These are phyloP conservation scores for Fragosphaeria purpurea DNA, from an alignment of 2,329 filamentous ascomycete genomes.

Conservation along the genomic window DNA sequence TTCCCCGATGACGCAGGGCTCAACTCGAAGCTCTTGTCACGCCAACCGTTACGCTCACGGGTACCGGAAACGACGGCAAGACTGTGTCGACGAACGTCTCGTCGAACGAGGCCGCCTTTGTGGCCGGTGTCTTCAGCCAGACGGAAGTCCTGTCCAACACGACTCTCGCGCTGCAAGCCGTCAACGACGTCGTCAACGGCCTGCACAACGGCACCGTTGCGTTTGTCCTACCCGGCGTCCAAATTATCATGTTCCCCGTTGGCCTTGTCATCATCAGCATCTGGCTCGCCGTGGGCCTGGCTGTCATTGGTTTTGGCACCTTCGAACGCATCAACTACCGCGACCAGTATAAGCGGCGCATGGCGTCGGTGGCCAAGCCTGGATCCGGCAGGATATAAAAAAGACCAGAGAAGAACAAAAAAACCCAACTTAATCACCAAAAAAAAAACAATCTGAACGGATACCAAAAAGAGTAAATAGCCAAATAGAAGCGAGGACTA, in stretches of 20 bases:
- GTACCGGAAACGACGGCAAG: constrained; percentile 39
- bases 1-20: constrained; percentile 28
- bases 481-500: no score
- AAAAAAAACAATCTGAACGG: not conserved
- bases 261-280: constrained; percentile 56
- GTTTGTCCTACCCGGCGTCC: constrained; percentile 60
- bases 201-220: constrained; percentile 45
- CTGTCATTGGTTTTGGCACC: constrained; percentile 54
- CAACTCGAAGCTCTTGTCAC: constrained; percentile 54
- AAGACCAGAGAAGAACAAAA: not conserved
- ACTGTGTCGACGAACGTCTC: constrained; percentile 54
- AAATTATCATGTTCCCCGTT: constrained; percentile 59
- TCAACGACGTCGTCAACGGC: constrained; percentile 33
- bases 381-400: constrained; percentile 19
- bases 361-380: constrained; percentile 31
- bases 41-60: constrained; percentile 57
- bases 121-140: constrained; percentile 59
- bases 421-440: not conserved
- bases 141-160: constrained; percentile 43
- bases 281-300: constrained; percentile 50
- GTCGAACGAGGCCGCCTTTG: constrained; percentile 60
- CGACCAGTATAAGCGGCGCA: constrained; percentile 48
- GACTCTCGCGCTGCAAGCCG: constrained; percentile 37
- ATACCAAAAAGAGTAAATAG: no score
- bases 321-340: constrained; percentile 56